These are phyloP conservation scores for Phytophthora pinifolia DNA, from an alignment of 352 stramenopile genomes.

Conservation along the genomic window DNA sequence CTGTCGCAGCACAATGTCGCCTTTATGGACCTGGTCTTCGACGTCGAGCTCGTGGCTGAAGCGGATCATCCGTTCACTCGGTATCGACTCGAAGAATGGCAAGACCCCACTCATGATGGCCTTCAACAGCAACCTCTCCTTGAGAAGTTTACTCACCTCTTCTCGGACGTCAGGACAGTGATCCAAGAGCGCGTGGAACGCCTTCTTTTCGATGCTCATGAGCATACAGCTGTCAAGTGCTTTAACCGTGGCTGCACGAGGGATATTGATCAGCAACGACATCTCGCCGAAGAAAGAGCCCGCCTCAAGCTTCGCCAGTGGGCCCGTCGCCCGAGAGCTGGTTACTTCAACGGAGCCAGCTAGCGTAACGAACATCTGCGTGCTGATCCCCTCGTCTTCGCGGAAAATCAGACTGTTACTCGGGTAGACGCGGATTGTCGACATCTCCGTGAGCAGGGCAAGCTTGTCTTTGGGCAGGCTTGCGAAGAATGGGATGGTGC, in stretches of 20 bases:
- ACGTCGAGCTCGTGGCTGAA: conserved; percentile 66
- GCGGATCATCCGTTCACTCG: conserved; percentile 47
- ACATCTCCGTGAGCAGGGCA: conserved; percentile 63
- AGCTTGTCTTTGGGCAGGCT: conserved; percentile 64
- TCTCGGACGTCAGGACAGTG: conserved; percentile 53
- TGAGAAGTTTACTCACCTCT: conserved; percentile 58
- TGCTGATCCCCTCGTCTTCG: conserved; percentile 77
- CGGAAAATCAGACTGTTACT: conserved; percentile 68
- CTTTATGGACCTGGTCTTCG: conserved; percentile 62
- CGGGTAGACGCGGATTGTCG: conserved; percentile 75
- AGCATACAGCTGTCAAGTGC: conserved; percentile 74
- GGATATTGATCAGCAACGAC: conserved; percentile 80
- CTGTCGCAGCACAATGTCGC: conserved; percentile 47
- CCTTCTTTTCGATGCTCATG: conserved; percentile 77
- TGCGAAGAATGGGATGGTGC: conserved; percentile 73
- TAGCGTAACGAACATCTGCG: conserved; percentile 80
- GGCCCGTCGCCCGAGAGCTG: conserved; percentile 42
- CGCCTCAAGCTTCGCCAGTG: conserved; percentile 60
- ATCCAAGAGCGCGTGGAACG: conserved; percentile 66
- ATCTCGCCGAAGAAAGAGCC: conserved; percentile 85
- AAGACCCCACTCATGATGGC: conserved; percentile 73
- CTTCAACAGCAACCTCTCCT: conserved; percentile 71
- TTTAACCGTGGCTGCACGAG: conserved; percentile 66
- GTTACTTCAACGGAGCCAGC: conserved; percentile 64
- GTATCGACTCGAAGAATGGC: conserved; percentile 64